These are phyloP conservation scores for Beta macrorhiza DNA, from an alignment of 179 eudicot species.

Conservation along the genomic window DNA sequence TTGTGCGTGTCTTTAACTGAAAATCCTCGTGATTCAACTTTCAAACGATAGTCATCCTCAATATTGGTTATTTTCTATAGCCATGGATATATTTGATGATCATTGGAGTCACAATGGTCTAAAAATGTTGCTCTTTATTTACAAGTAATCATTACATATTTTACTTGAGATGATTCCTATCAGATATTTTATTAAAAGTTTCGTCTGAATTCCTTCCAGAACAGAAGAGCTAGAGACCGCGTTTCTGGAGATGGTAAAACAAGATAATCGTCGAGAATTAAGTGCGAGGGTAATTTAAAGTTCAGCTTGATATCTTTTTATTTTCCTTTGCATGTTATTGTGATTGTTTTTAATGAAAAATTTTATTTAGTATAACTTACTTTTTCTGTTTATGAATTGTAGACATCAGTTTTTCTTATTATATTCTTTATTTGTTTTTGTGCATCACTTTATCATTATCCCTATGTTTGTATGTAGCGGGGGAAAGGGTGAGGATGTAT, in stretches of 20 bases:
- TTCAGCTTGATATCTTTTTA: constrained; percentile 14
- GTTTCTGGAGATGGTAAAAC: constrained; percentile 75
- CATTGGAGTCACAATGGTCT: background rate
- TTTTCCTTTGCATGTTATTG: constrained; percentile 1
- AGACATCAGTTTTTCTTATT: too few species aligned
- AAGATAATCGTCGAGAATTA: constrained; percentile 76
- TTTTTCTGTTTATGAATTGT: too few species aligned
- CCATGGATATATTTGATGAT: background rate
- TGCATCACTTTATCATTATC: too few species aligned
- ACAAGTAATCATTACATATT: background rate
- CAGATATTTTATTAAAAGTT: background rate
- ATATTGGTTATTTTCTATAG: background rate
- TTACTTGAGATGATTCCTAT: background rate
- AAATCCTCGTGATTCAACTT: background rate
- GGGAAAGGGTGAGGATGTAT: too few species aligned
- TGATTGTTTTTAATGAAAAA: background rate
- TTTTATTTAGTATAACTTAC: too few species aligned
- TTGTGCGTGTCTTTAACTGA: background rate
- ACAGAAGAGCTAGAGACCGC: constrained; percentile 93
- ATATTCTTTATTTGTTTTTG: too few species aligned
- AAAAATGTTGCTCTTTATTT: background rate
- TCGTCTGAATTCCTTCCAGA: constrained; percentile 38
- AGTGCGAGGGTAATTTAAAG: constrained; percentile 64
- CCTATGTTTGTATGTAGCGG: too few species aligned
- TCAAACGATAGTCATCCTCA: background rate